Conservation (phyloP, 1,284 basidiomycete species). For the Schizophyllum commune region DNA sequence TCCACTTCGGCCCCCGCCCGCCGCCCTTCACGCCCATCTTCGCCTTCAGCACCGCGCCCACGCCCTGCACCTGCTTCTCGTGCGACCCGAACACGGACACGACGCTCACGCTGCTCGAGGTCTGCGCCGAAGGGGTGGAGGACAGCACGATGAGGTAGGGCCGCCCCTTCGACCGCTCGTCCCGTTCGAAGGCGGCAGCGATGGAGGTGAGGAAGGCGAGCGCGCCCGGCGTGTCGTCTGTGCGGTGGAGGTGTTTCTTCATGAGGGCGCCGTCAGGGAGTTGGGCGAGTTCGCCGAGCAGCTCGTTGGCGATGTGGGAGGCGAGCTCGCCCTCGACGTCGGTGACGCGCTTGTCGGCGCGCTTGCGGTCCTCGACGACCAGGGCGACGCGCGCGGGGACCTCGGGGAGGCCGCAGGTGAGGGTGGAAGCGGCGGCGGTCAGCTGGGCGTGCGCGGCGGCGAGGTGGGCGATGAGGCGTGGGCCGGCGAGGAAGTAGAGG, state of each 20-base stretch:
- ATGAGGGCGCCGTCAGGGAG: constrained; percentile 23
- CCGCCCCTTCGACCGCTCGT: constrained; percentile 16
- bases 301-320: constrained; percentile 39
- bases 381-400: constrained; percentile 65
- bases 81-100: constrained; percentile 56
- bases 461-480: constrained; percentile 61
- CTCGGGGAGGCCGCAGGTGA: constrained; percentile 59
- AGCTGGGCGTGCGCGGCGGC: constrained; percentile 48
- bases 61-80: constrained; percentile 49
- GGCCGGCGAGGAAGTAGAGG: constrained; percentile 76
- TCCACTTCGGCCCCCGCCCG: constrained; percentile 59
- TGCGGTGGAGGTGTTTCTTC: constrained; percentile 45
- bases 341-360: constrained; percentile 52
- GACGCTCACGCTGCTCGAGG: constrained; percentile 38
- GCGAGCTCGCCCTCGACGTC: constrained; percentile 66
- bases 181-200: constrained; percentile 37
- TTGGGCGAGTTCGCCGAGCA: constrained; percentile 22
- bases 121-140: constrained; percentile 53
- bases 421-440: constrained; percentile 44
- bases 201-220: constrained; percentile 57
- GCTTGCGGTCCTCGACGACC: constrained; percentile 59
- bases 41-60: constrained; percentile 50
- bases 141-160: constrained; percentile 50
- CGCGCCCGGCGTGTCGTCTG: constrained; percentile 53
- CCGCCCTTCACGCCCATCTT: constrained; percentile 56